Base-by-base conservation (phyloP, 106 monocot species). In the Dendrobium officinale region DNA sequence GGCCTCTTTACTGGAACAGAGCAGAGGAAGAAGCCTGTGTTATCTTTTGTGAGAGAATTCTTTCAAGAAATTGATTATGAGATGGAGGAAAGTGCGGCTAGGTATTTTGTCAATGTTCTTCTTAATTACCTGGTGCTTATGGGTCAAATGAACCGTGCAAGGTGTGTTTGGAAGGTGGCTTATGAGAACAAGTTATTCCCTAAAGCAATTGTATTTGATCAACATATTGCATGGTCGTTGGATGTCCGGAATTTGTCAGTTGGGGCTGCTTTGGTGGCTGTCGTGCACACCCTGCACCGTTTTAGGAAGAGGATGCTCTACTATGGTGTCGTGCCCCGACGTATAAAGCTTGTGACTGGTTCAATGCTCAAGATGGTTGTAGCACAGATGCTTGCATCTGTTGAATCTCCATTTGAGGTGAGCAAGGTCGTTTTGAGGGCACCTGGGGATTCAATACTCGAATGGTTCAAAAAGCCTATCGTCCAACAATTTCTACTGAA, bases 281-380 rank as follows among this genome's bases (percentile, higher is more conserved):
- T 85, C 5, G 91, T 93, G 81, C 98, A 99, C 80, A 99, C 98
- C 4, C 85, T 99, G 20, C 98, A 99, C 78, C 82, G 98, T n/a
- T 99, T 99, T 72, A 87, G 98, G 78, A 99, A 99, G 89, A 85
- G 98, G 80, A 95, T 99, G 98, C 73, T 99, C 1, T 99, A 99
- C 78, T 99, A 99, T 56, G 98, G 98, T 9, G 98, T 93, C 2
- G 95, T 99, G 74, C 98, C 98, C 0, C 83, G 98, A 13, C 75
- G 98, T 5, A 90, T 99, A 42, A 99, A 99, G 81, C 41, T 99
- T 51, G 98, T 99, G 56, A 94, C 98, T 40, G 98, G 98, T 7
- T 80, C 98, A 1, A 91, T 92, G 26, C 88, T 99, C 22, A 92
- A 88, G 74, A 88, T 95, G 92, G 93, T 93, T n/a, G 93, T 99